Conservation (phyloP, 805 yeast species). For the Metschnikowia kofuensis region DNA sequence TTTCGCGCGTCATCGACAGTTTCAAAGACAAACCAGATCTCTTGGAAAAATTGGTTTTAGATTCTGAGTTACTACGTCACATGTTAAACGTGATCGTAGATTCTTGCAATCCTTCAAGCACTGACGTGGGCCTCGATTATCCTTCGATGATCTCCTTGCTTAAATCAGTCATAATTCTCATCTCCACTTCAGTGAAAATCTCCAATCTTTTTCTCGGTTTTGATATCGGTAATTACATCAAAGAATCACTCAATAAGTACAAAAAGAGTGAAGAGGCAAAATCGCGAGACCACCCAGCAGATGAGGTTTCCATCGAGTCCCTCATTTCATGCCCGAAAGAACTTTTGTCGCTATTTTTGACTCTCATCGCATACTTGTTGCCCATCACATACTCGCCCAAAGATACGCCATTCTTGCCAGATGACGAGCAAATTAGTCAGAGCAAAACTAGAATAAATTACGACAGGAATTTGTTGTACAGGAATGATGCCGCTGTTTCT, state of each 20-base stretch:
- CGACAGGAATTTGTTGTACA: constrained; percentile 30
- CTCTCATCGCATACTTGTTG: constrained; percentile 53
- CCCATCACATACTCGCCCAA: constrained; percentile 44
- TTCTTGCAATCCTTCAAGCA: constrained; percentile 14
- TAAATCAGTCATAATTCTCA: constrained; percentile 44
- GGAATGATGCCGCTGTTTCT: constrained; percentile 16
- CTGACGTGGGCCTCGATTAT: constrained; percentile 11
- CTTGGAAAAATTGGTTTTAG: constrained; percentile 42
- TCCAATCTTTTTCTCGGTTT: constrained; percentile 45
- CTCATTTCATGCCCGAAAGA: constrained; percentile 73
- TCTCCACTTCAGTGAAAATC: constrained; percentile 42
- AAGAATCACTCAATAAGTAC: constrained; percentile 49
- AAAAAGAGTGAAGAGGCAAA: constrained; percentile 28
- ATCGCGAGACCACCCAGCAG: not conserved
- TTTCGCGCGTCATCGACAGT: constrained; percentile 54
- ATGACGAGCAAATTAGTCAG: constrained; percentile 19
- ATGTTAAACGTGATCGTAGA: constrained; percentile 11
- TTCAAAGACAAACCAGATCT: constrained; percentile 42
- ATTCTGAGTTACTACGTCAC: constrained; percentile 8
- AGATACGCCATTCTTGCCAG: constrained; percentile 30
- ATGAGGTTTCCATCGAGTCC: constrained; percentile 55
- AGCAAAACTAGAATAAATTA: constrained; percentile 28
- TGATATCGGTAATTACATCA: constrained; percentile 46
- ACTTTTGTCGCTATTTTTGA: constrained; percentile 51
- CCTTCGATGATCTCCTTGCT: constrained; percentile 24